Evolutionary conservation across 2,329 filamentous ascomycete genomes (phyloP).

Genomic region (Diplodia sapinea): DNA sequence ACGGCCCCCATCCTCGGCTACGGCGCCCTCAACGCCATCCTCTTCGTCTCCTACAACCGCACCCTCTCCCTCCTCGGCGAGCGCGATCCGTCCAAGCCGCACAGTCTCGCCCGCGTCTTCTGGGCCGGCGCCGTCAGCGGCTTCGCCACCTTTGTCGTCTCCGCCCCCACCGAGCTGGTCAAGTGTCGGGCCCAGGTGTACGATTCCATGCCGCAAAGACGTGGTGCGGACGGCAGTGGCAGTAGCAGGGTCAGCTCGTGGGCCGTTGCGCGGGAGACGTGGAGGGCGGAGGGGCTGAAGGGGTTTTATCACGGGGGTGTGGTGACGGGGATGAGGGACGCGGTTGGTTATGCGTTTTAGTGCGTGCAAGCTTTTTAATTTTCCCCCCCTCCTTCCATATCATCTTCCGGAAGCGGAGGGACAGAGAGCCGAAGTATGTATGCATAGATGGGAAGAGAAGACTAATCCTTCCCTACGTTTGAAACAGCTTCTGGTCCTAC

Average conservation of each 20-base stretch:
- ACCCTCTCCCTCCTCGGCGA: conserved; percentile 68
- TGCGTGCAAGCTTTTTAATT: conserved; percentile 46
- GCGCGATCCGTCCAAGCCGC: conserved; percentile 36
- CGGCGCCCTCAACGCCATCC: conserved; percentile 85
- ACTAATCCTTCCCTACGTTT: too few relatives aligned
- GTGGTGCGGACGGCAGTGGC: conserved; percentile 36
- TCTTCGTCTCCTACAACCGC: conserved; percentile 91
- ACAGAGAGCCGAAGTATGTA: too few relatives aligned
- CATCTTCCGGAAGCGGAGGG: too few relatives aligned
- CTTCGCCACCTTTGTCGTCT: conserved; percentile 83
- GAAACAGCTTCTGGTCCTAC: conserved; percentile 80
- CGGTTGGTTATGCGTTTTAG: conserved; percentile 96
- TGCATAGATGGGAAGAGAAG: too few relatives aligned
- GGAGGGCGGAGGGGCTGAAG: conserved; percentile 63
- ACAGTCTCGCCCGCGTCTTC: conserved; percentile 70
- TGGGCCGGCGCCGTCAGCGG: conserved; percentile 80
- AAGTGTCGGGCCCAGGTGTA: conserved; percentile 86
- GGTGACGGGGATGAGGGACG: conserved; percentile 82
- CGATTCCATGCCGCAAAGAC: conserved; percentile 2
- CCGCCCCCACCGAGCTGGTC: conserved; percentile 85
- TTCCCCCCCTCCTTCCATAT: too few relatives aligned
- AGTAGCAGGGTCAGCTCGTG: conserved; percentile 57
- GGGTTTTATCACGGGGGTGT: conserved; percentile 82
- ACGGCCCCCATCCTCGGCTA: conserved; percentile 88
- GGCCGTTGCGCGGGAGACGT: conserved; percentile 67